Conservation (phyloP, 1,284 basidiomycete genomes). For the Fomitopsis palustris region DNA sequence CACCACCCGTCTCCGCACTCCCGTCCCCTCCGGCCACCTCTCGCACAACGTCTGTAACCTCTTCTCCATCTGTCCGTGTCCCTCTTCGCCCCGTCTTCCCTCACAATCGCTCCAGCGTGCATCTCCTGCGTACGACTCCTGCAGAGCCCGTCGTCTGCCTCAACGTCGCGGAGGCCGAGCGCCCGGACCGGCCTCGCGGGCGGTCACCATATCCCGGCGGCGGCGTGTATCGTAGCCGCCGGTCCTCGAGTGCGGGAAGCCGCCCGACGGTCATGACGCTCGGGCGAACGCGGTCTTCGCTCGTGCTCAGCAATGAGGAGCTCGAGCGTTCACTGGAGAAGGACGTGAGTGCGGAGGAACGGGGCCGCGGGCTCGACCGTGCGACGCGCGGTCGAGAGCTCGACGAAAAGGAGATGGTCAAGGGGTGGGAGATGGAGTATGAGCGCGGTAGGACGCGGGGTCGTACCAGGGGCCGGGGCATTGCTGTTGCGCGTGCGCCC, state of each 20-base stretch:
- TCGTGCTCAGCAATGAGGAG: conserved; percentile 18
- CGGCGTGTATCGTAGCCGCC: conserved; percentile 4
- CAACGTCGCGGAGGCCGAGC: conserved; percentile 15
- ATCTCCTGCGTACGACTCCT: conserved; percentile 2
- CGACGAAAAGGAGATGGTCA: not conserved
- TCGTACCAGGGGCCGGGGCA: conserved; percentile 6
- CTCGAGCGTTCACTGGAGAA: conserved; percentile 19
- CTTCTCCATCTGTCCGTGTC: not conserved
- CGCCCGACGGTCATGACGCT: conserved; percentile 14
- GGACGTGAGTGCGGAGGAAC: not conserved
- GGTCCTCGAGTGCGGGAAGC: conserved; percentile 14
- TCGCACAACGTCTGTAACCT: not conserved
- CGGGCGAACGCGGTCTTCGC: conserved; percentile 6
- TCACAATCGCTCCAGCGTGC: not conserved
- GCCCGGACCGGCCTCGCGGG: conserved; percentile 2
- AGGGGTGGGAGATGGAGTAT: conserved; percentile 3
- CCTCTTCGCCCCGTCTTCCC: not conserved
- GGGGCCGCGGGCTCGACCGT: not conserved
- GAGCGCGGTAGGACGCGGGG: conserved; percentile 15
- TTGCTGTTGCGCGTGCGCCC: not conserved
- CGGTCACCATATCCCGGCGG: conserved; percentile 11
- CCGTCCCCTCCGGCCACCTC: conserved; percentile 1
- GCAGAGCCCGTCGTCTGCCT: conserved; percentile 19
- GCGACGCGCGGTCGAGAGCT: not conserved
- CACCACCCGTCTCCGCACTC: not conserved